Evolutionary conservation across 805 yeast genomes (phyloP), one percentile per base, ranked within the genome.

Genomic region (Wickerhamiella azymoides): DNA sequence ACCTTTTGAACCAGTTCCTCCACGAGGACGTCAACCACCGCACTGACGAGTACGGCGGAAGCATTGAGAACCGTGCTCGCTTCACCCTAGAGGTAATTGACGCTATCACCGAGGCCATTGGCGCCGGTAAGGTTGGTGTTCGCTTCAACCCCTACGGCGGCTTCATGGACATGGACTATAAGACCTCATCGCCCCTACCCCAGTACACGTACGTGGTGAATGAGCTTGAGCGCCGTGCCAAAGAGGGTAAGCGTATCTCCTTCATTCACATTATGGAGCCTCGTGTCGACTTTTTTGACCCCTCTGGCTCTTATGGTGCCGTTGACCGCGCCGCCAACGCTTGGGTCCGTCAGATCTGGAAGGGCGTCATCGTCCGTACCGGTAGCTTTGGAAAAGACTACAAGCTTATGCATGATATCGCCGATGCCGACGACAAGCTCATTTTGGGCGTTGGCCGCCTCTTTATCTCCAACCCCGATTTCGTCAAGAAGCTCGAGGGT

Each of bases 21-120:
- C 67, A 73, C 26, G 60, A 63, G 1, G 52, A 56, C 38, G 60
- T 72, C 24, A 77, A 80, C 59, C 57, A 63, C 48, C 68, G 85
- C 56, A 71, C 72, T 1, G 85, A 79, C 55, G 66, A 70, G 51
- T 79, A 77, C 52, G 84, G 84, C 37, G 83, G 83, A 6, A 62
- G 72, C 1, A 64, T 76, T 45, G 81, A 76, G 54, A 76, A 76
- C 60, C 68, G 84, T 50, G 63, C 65, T 10, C 62, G 77, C 40
- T 65, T 78, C 44, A 52, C 69, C 9, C 52, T 70, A 19, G 80
- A 78, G 52, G 56, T 72, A 16, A 58, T 74, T 17, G 72, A 68
- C 47, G 71, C 69, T 4, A 59, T 69, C 11, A 53, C 47, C 13
- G 60, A 42, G 5, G 54, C 59, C 3, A 52, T 69, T 40, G 73